Evolutionary conservation across 306 rosid species (phyloP), one percentile per base, ranked within the genome.

Genomic region (Vigna reflexopilosa): DNA sequence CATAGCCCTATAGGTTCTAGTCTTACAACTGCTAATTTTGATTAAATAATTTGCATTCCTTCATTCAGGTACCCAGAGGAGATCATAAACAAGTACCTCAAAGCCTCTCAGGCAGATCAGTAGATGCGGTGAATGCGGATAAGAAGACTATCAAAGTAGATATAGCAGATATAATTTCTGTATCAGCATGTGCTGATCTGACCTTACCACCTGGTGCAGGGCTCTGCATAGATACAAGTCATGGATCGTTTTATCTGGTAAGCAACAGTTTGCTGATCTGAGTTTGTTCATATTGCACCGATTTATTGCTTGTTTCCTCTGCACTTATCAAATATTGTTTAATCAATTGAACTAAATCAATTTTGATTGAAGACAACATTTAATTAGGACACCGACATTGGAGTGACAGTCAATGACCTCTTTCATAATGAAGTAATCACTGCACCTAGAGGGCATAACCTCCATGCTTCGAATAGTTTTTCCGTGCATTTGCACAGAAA

Each of bases 181-280:
- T 95, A 34, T 90, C 99, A 65, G 87, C 99, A 44, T 93, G 94
- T 81, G 97, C 98, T 32, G 98, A 95, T 90, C 88, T 95, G 81
- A 95, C 98, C 79, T 88, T 95, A 82, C 98, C 97, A 32, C 96
- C 97, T 17, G 99, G 98, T 85, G 97, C 99, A 5, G 99, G 99
- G 73, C 99, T 95, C 77, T 91, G 91, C 89, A 87, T 95, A 70
- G 91, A 91, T 85, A 93, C 97, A 59, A 77, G 80, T 80, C 89
- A 88, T 24, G 98, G 98, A 78, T 87, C 91, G 30, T 80, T 95
- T 80, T 95, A 62, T 91, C 66, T 95, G 98, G 99, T 96, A 84
- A 87, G 93, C 68, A 72, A 70, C 49, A 40, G 34, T 72, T 58
- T 13, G 38, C 54, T 73, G 47, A 42, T 45, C 51, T 38, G 54